Conservation (phyloP, 2,329 filamentous ascomycete genomes). For the Beauveria sp. region DNA sequence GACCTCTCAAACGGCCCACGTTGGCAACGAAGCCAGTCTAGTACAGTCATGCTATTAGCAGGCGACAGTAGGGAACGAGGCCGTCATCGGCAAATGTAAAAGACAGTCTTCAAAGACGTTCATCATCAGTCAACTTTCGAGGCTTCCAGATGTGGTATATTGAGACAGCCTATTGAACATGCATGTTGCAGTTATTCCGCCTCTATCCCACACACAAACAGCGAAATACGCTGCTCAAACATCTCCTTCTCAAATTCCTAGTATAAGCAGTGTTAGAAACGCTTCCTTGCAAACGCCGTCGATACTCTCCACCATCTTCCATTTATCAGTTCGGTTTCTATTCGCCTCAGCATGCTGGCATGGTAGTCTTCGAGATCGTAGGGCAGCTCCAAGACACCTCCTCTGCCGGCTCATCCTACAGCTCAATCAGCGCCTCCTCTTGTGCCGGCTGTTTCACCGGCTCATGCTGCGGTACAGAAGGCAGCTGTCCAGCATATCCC, state of each 20-base stretch:
- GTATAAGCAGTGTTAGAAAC: background rate
- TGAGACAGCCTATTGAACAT: background rate
- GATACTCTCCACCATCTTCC: background rate
- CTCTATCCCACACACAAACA: background rate
- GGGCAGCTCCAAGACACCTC: background rate
- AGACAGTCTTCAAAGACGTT: no score
- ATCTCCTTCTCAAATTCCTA: background rate
- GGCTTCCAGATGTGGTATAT: background rate
- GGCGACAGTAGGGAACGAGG: no score
- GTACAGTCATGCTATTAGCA: no score
- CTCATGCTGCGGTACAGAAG: slow-evolving; percentile 46
- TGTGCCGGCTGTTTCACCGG: slow-evolving; percentile 41
- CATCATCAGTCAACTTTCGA: no score
- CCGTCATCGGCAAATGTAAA: no score
- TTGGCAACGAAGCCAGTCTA: background rate
- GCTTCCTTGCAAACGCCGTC: slow-evolving; percentile 5
- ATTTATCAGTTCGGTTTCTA: background rate
- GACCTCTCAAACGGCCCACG: slow-evolving; percentile 1
- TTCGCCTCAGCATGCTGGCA: background rate
- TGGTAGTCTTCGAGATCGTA: background rate
- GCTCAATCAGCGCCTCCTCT: slow-evolving; percentile 75
- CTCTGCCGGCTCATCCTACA: slow-evolving; percentile 35
- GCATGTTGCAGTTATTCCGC: background rate
- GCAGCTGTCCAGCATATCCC: slow-evolving; percentile 49
- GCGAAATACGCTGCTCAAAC: background rate